phyloP scores from a whole-genome alignment of 2,329 filamentous ascomycete species.

The Pyricularia sp. region DNA sequence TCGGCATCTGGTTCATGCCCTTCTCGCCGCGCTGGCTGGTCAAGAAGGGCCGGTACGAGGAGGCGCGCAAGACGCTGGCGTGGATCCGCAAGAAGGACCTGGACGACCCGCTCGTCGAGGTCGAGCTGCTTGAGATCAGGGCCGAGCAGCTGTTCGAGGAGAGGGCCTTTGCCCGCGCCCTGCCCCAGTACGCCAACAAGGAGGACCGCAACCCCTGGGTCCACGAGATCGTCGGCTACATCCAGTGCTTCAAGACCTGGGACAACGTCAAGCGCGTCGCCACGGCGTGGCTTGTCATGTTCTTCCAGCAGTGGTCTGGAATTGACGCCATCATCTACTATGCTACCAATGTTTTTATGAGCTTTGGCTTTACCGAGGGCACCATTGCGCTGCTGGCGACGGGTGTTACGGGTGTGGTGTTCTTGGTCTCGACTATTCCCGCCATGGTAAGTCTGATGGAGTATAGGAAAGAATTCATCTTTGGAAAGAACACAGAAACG shows the following conservation, averaged over 20 bases:
- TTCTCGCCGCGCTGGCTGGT: slow-evolving; percentile 40
- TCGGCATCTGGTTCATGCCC: slow-evolving; percentile 32
- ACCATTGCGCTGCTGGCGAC: slow-evolving; percentile 51
- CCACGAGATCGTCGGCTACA: slow-evolving; percentile 39
- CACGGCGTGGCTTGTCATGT: slow-evolving; percentile 25
- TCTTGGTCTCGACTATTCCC: slow-evolving; percentile 21
- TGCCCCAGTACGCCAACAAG: slow-evolving; percentile 31
- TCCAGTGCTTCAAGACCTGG: slow-evolving; percentile 33
- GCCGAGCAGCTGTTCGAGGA: slow-evolving; percentile 32
- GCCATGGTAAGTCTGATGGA: background rate
- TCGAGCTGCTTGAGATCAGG: slow-evolving; percentile 37
- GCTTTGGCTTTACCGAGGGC: slow-evolving; percentile 50
- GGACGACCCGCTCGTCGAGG: slow-evolving; percentile 25
- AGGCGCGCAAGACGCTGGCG: slow-evolving; percentile 13
- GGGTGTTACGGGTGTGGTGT: slow-evolving; percentile 52
- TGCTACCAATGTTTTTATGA: slow-evolving; percentile 48
- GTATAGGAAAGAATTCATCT: background rate
- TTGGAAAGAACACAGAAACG: background rate
- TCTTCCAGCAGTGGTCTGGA: slow-evolving; percentile 27
- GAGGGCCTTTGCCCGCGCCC: slow-evolving; percentile 30
- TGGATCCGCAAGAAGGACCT: slow-evolving; percentile 19
- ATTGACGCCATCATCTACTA: slow-evolving; percentile 31
- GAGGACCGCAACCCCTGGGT: slow-evolving; percentile 28
- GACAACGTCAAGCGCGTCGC: slow-evolving; percentile 39
- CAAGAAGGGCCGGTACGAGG: slow-evolving; percentile 18